phyloP scores from a whole-genome alignment of 2,329 filamentous ascomycete species.

The Xylaria sp. region DNA sequence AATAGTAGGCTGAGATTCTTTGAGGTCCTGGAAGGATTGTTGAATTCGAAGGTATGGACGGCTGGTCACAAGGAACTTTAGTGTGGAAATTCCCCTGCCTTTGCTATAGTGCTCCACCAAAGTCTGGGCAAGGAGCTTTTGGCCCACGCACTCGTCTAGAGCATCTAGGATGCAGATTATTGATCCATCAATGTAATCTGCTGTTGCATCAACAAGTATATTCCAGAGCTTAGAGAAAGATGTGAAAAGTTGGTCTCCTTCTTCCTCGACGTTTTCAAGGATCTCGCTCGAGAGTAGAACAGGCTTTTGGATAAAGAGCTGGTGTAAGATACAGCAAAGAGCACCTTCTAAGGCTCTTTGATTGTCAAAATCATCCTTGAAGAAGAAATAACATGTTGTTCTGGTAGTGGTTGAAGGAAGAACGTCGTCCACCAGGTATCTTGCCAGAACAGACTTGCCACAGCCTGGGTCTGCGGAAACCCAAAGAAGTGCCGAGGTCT shows the following conservation, averaged over 20 bases:
- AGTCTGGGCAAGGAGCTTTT: slow-evolving; percentile 39
- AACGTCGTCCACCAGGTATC: slow-evolving; percentile 50
- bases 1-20: slow-evolving; percentile 43
- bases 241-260: slow-evolving; percentile 33
- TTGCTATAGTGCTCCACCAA: slow-evolving; percentile 45
- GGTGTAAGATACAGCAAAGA: slow-evolving; percentile 46
- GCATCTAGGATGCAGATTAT: slow-evolving; percentile 54
- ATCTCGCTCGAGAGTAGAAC: slow-evolving; percentile 42
- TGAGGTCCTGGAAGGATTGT: slow-evolving; percentile 41
- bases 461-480: slow-evolving; percentile 54
- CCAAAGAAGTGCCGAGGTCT: slow-evolving; percentile 33
- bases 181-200: slow-evolving; percentile 42
- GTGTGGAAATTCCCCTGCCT: slow-evolving; percentile 23
- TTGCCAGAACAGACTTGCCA: slow-evolving; percentile 58
- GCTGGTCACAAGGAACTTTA: slow-evolving; percentile 56
- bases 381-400: slow-evolving; percentile 57
- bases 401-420: slow-evolving; percentile 38
- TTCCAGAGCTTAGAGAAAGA: slow-evolving; percentile 45
- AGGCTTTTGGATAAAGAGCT: slow-evolving; percentile 49
- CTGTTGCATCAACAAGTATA: neutral
- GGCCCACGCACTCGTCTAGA: slow-evolving; percentile 54
- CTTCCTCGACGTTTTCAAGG: slow-evolving; percentile 39
- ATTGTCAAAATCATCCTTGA: slow-evolving; percentile 55
- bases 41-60: slow-evolving; percentile 50
- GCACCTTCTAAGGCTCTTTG: slow-evolving; percentile 32